Percentiles rank a stretch among this genome's conserved stretches.
phyloP scores from a whole-genome alignment of 176 grass and related monocot species.

The Aegilops sharonensis region DNA sequence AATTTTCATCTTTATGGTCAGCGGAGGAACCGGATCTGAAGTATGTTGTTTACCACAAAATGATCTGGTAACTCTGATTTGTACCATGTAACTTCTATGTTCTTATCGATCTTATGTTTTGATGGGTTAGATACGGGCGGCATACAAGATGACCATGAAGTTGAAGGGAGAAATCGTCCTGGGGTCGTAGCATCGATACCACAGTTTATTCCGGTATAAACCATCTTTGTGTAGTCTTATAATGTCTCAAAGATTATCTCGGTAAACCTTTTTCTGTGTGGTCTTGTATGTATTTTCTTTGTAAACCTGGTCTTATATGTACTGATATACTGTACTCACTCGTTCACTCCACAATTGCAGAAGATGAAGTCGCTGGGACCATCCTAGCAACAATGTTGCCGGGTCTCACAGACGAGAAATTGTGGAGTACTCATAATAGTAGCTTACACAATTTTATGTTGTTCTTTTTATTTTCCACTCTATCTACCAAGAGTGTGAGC shows the following conservation, averaged over 20 bases:
- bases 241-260: constrained; percentile 54
- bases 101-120: neutral
- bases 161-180: constrained; percentile 81
- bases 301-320: too few species aligned
- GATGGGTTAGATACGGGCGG: constrained; percentile 58
- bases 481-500: neutral
- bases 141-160: constrained; percentile 78
- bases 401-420: neutral
- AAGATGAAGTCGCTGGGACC: constrained; percentile 67
- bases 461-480: neutral
- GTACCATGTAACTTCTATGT: neutral
- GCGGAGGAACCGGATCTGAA: constrained; percentile 90
- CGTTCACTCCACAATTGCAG: constrained; percentile 41
- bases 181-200: constrained; percentile 74
- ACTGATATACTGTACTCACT: neutral
- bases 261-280: constrained; percentile 27
- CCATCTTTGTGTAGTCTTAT: neutral
- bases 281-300: too few species aligned
- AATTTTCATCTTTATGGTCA: constrained; percentile 87
- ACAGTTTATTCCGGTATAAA: constrained; percentile 78
- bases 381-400: constrained; percentile 6
- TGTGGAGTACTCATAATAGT: neutral
- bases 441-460: neutral
- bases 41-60: constrained; percentile 32
- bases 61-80: neutral